These are phyloP conservation scores for Carallia pectinifolia DNA, from an alignment of 345 rosid genomes.

Conservation along the genomic window DNA sequence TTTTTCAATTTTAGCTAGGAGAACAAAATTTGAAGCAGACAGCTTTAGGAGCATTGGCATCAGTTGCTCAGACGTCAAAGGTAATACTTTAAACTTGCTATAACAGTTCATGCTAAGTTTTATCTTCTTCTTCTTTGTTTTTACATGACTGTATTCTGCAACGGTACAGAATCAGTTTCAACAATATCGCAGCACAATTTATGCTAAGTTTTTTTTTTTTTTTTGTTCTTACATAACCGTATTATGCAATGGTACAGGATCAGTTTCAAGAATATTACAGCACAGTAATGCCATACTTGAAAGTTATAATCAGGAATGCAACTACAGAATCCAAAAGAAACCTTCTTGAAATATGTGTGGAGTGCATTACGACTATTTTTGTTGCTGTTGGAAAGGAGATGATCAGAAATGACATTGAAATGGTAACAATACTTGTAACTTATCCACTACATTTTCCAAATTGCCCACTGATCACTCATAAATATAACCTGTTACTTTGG, in stretches of 20 bases:
- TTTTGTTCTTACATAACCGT: too few relatives aligned
- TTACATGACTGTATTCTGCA: too few relatives aligned
- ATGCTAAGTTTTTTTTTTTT: too few relatives aligned
- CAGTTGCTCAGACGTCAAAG: conserved; percentile 3
- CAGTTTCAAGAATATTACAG: conserved; percentile 18
- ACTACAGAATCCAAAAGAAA: conserved; percentile 1
- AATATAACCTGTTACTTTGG: neutral
- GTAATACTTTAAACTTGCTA: neutral
- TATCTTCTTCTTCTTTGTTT: too few relatives aligned
- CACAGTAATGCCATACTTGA: conserved; percentile 35
- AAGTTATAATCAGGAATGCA: conserved; percentile 29
- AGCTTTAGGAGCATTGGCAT: conserved; percentile 11
- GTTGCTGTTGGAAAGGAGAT: conserved; percentile 18
- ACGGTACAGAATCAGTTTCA: conserved; percentile 16
- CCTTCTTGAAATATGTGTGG: neutral
- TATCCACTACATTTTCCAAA: neutral
- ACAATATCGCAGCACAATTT: too few relatives aligned
- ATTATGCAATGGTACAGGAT: too few relatives aligned
- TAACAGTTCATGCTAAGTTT: neutral
- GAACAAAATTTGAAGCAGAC: neutral
- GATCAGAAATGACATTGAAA: conserved; percentile 1
- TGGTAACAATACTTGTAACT: neutral
- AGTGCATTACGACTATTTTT: conserved; percentile 6
- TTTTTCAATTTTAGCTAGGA: conserved; percentile 1
- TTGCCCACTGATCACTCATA: neutral